These are phyloP conservation scores for Trichomonas vaginalis DNA, from an alignment of 208 protist species.

Conservation along the genomic window DNA sequence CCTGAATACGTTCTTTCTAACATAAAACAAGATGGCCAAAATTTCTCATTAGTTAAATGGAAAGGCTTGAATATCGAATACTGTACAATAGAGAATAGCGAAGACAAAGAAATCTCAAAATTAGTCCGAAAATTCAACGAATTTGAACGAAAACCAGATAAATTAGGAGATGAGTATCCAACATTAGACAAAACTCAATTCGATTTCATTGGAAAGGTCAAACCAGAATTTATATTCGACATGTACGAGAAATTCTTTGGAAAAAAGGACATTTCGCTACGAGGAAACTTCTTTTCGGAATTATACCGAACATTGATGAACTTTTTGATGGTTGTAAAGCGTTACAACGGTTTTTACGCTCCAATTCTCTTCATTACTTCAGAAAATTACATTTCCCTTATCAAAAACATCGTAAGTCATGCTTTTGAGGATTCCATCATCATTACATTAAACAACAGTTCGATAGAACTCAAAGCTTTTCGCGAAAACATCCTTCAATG, in stretches of 20 bases:
- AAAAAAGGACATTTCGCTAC: not conserved
- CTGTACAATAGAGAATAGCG: not conserved
- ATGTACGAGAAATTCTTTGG: not conserved
- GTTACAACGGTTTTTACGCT: not conserved
- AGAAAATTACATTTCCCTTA: not conserved
- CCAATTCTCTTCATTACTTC: not conserved
- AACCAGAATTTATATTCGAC: not conserved
- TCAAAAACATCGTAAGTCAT: not conserved
- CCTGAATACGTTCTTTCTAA: not conserved
- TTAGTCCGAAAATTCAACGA: not conserved
- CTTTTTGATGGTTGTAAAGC: not conserved
- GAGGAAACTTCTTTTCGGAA: not conserved
- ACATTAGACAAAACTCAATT: not conserved
- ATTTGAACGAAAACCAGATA: not conserved
- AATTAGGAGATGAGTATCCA: not conserved
- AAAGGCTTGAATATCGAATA: not conserved
- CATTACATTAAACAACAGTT: not conserved
- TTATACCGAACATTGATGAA: not conserved
- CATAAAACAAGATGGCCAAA: not conserved
- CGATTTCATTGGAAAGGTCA: not conserved
- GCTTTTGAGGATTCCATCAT: not conserved
- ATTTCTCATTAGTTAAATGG: not conserved
- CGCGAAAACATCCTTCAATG: not conserved
- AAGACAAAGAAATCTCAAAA: not conserved
- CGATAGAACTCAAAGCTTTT: not conserved